Base-by-base conservation (phyloP, 2,329 filamentous ascomycete species). In the Chrysosporium keratinophilum region DNA sequence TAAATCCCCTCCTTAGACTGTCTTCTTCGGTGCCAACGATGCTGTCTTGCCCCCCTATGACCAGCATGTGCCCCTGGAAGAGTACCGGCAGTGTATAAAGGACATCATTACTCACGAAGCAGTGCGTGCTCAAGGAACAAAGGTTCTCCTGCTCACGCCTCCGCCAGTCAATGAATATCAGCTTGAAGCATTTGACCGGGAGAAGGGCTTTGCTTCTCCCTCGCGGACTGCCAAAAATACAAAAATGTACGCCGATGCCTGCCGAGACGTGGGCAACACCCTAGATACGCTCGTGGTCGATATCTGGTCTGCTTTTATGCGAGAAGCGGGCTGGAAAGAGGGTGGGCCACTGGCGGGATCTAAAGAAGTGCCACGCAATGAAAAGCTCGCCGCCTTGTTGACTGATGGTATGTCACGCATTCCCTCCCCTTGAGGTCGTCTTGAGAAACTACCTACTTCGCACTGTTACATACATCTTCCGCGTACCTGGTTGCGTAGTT, bases 1-100 rank as follows among this genome's bases (percentile, higher is more conserved):
- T 54, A 11, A 54, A 5, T 20, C 2, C 37, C 2, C 15, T 40
- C 35, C 50, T 14, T 55, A 89, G 85, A 74, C 85, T 39, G 71
- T 95, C 55, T 84, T 95, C 60, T 83, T 96, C 56, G 93, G 93
- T 15, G 88, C 93, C 61, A 97, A 98, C 66, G 93, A 97, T 69
- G 84, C 91, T 2, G 83, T 83, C 52, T 68, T 94, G 2, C 78
- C 81, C 2, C 72, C 79, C 37, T 82, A 80, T 49, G 74, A 75
- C 9, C 93, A 97, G 69, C 82, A 91, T 67, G 79, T 97, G 6
- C 80, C 87, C 0, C 69, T 95, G n/a, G 77, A 83, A 0, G 71
- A 81, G 56, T 97, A 88, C 74, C 82, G 80, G 65, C 70, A 78
- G 53, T 94, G 95, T 64, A 71, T 95, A 46, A 76, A 69, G 58